These are phyloP conservation scores for Entoloma clypeatum DNA, from an alignment of 1,284 basidiomycete species.

Conservation along the genomic window DNA sequence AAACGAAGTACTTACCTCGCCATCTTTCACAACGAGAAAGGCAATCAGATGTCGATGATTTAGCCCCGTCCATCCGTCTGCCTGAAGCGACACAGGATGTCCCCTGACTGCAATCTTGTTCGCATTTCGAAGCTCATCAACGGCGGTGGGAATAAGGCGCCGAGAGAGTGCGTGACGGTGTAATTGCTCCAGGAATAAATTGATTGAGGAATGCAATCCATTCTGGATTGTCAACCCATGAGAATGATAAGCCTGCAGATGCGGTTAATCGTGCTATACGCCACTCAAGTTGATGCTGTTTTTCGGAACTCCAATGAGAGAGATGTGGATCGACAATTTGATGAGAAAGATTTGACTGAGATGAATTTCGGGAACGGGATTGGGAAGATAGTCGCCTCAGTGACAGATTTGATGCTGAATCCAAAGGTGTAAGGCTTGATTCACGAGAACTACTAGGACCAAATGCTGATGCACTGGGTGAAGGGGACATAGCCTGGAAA, in stretches of 20 bases:
- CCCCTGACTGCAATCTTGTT: conserved; percentile 12
- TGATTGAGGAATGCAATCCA: conserved; percentile 21
- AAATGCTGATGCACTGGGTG: no score
- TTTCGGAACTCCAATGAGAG: no score
- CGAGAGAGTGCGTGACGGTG: conserved; percentile 18
- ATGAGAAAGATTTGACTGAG: no score
- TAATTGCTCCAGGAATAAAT: conserved; percentile 21
- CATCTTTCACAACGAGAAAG: conserved; percentile 21
- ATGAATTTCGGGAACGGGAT: no score
- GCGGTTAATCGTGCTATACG: conserved; percentile 24
- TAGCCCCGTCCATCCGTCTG: conserved; percentile 24
- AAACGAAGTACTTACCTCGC: conserved; percentile 13
- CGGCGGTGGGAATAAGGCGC: conserved; percentile 17
- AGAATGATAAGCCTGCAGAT: conserved; percentile 22
- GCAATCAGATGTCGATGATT: conserved; percentile 24
- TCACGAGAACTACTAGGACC: no score
- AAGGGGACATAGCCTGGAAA: no score
- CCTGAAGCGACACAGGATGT: conserved; percentile 15
- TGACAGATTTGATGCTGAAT: no score
- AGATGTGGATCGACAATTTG: no score
- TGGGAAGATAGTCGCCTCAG: no score
- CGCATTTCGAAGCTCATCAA: conserved; percentile 6
- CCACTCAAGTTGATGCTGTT: conserved; percentile 22
- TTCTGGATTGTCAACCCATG: conserved; percentile 30
- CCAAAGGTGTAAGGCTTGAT: no score